Base-by-base conservation (phyloP, 2,329 filamentous ascomycete genomes). In the Botrytis galanthina region DNA sequence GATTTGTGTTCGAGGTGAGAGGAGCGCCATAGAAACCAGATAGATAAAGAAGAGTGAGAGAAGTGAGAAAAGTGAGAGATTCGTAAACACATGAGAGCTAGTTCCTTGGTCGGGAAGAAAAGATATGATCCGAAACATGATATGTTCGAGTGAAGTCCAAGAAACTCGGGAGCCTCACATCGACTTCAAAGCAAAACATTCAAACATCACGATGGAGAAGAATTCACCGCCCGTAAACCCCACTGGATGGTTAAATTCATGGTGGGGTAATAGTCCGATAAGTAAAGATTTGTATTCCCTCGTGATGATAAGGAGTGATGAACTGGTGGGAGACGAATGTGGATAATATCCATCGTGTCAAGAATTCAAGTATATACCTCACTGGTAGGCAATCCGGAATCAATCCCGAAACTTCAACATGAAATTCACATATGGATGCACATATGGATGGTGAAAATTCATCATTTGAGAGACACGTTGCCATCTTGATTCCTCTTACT, bases 221-320 rank as follows among this genome's bases (percentile, higher is more conserved):
- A 26, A 39, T 14, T 18, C 32, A 16, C 35, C 35, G 22, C 35
- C 16, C 22, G 59, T 16, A 39, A 39, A 61, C 59, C 59, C 59
- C 60, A 18, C 60, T 39, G 35, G 35, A 39, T 39, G 60, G 60
- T 26, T 39, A n/a, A 62, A 39, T 39, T 39, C 35, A 62, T 62
- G 35, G 60, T 62, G 60, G 60, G 60, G 60, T 62, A 62, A 39
- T 18, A n/a, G 1, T 26, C 29, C 42, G 63, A 66, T 66, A 66
- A 66, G 63, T 66, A 12, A 35, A 66, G 44, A 48, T 48, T 66
- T 66, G 29, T 37, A 14, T 37, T 35, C 26, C 63, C 63, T 48
- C 63, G 63, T 66, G 63, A 66, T 37, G 63, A 66, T 66, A 66
- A 48, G 63, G 48, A 46, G 42, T n/a, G 20, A 48, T 48, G 63